Conservation (phyloP, 2,329 filamentous ascomycete genomes). For the Cylindrodendrum hubeiense region DNA sequence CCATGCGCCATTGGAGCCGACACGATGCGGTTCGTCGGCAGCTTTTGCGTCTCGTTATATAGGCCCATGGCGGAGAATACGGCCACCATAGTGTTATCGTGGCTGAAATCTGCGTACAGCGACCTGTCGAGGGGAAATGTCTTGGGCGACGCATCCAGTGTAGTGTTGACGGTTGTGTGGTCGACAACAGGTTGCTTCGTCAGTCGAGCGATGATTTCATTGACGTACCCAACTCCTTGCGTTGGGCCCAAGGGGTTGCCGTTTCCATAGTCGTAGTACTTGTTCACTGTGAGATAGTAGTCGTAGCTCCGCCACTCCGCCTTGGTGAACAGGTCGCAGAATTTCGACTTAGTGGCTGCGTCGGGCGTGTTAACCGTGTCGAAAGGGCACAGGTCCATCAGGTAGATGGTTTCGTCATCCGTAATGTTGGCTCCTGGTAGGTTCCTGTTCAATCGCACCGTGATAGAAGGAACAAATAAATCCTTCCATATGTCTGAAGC, state of each 20-base stretch:
- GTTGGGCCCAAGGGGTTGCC: conserved; percentile 85
- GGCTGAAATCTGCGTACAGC: conserved; percentile 90
- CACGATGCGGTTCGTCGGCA: conserved; percentile 64
- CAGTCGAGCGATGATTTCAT: conserved; percentile 87
- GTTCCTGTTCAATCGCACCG: conserved; percentile 75
- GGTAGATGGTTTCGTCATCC: conserved; percentile 70
- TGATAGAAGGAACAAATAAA: conserved; percentile 76
- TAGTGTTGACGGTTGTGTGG: conserved; percentile 81
- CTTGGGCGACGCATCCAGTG: conserved; percentile 73
- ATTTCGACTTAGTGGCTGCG: conserved; percentile 68
- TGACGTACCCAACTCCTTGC: conserved; percentile 88
- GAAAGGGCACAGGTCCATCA: conserved; percentile 94
- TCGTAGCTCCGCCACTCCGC: conserved; percentile 84
- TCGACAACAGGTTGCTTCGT: conserved; percentile 78
- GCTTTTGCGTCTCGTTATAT: conserved; percentile 73
- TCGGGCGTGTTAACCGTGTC: conserved; percentile 76
- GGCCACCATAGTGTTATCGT: conserved; percentile 88
- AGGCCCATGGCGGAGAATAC: conserved; percentile 83
- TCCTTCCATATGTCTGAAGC: conserved; percentile 70
- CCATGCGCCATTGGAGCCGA: conserved; percentile 69
- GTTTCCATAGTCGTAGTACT: conserved; percentile 85
- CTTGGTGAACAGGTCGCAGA: conserved; percentile 81
- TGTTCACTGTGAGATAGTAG: conserved; percentile 83
- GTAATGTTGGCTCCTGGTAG: conserved; percentile 77
- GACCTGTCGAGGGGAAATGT: conserved; percentile 80